phyloP scores from a whole-genome alignment of 1,284 basidiomycete species.

The Vanrija sp. region DNA sequence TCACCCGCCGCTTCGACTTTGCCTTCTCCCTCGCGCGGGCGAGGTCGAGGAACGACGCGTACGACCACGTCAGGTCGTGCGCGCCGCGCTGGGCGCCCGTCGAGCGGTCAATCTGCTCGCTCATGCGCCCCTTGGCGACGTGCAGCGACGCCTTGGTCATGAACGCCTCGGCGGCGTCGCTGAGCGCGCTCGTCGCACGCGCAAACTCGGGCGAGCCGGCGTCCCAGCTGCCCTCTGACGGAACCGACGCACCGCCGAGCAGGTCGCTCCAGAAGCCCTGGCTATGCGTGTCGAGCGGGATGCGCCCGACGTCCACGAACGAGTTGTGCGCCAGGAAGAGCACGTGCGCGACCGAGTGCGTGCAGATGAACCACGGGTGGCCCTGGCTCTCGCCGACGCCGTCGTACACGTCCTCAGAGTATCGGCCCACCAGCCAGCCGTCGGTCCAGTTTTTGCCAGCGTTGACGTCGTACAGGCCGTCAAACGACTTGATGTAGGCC shows the following conservation, averaged over 20 bases:
- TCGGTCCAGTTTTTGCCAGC: slow-evolving; percentile 27
- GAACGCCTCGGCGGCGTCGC: slow-evolving; percentile 41
- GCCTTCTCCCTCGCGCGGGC: slow-evolving; percentile 22
- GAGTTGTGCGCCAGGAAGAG: slow-evolving; percentile 36
- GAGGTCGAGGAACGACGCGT: slow-evolving; percentile 40
- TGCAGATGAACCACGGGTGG: slow-evolving; percentile 52
- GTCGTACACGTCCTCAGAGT: slow-evolving; percentile 52
- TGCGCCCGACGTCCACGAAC: slow-evolving; percentile 9
- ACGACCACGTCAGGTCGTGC: slow-evolving; percentile 49
- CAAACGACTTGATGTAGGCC: slow-evolving; percentile 41
- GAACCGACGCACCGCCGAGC: neutral
- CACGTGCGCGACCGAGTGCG: slow-evolving; percentile 47
- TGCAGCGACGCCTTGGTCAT: slow-evolving; percentile 11
- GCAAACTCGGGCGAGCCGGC: slow-evolving; percentile 26
- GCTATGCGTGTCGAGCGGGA: neutral
- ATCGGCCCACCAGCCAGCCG: slow-evolving; percentile 51
- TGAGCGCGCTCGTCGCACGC: slow-evolving; percentile 23
- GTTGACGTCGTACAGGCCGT: slow-evolving; percentile 49
- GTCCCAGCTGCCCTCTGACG: no score
- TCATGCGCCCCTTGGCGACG: slow-evolving; percentile 38
- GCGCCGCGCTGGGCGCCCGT: slow-evolving; percentile 32
- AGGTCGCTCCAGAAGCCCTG: neutral
- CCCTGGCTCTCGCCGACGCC: slow-evolving; percentile 43
- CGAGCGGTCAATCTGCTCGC: slow-evolving; percentile 46
- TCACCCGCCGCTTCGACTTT: neutral